A percentile compares a stretch with the other conserved stretches of the same genome.
These are phyloP conservation scores for Aspergillus fumigatiaffinis DNA, from an alignment of 2,329 filamentous ascomycete genomes.

Conservation along the genomic window DNA sequence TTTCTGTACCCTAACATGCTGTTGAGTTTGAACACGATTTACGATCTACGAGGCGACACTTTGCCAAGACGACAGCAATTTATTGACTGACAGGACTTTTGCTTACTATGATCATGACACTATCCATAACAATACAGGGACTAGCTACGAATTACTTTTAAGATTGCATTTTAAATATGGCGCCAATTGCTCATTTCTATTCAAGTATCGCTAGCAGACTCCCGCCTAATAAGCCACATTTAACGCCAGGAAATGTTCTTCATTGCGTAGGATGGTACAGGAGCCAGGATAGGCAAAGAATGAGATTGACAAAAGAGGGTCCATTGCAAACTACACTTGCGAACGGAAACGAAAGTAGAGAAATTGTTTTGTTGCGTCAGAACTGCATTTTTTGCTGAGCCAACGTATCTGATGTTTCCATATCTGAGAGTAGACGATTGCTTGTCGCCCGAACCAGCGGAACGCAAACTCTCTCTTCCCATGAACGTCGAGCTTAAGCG, in stretches of 20 bases:
- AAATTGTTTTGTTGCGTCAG: neutral
- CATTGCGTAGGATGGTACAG: conserved; percentile 16
- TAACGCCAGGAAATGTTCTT: neutral
- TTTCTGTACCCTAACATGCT: neutral
- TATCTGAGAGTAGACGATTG: neutral
- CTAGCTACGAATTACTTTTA: neutral
- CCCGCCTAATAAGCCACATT: neutral
- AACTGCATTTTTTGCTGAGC: neutral
- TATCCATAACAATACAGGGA: neutral
- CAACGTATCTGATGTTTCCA: neutral
- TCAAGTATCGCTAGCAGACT: neutral
- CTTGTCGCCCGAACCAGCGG: conserved; percentile 13
- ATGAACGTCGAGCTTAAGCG: conserved; percentile 9
- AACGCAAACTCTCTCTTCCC: neutral
- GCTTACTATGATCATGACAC: too few species aligned
- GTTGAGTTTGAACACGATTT: neutral
- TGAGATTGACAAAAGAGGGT: conserved; percentile 10
- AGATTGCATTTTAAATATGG: neutral
- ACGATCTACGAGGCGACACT: neutral
- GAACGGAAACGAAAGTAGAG: conserved; percentile 12
- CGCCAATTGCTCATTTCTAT: neutral
- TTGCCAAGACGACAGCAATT: neutral
- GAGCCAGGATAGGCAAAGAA: conserved; percentile 10
- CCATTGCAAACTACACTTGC: conserved; percentile 1
- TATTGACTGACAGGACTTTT: too few species aligned